Conservation (phyloP, 495 filamentous ascomycete species). For the Paragyromitra xinjiangensis region DNA sequence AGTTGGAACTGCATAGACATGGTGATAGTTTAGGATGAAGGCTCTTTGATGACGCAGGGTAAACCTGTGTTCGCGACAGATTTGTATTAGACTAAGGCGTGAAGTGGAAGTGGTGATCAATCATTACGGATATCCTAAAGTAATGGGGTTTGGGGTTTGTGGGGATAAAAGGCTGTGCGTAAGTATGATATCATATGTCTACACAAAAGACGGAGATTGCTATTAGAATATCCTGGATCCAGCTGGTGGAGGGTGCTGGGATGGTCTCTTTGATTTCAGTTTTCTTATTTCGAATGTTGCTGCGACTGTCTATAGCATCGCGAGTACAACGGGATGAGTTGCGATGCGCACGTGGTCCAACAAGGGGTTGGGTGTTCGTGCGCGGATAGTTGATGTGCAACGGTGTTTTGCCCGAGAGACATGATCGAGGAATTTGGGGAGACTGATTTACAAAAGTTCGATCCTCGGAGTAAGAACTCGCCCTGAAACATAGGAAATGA, state of each 20-base stretch:
- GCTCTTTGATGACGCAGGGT: neutral
- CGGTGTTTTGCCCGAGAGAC: neutral
- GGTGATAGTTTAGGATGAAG: neutral
- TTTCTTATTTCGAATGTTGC: neutral
- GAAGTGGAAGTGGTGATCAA: neutral
- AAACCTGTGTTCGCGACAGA: too few species aligned
- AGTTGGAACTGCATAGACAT: neutral
- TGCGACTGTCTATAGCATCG: neutral
- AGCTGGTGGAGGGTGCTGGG: neutral
- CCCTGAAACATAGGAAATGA: neutral
- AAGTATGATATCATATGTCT: conserved; percentile 14
- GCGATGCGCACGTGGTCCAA: neutral
- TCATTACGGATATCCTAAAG: neutral
- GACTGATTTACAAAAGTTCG: neutral
- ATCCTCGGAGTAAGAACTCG: neutral
- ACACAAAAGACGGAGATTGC: neutral
- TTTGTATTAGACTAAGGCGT: neutral
- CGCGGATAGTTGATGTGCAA: neutral
- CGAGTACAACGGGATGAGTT: neutral
- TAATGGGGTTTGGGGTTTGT: neutral
- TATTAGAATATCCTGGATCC: neutral
- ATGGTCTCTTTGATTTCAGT: neutral
- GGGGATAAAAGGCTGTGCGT: neutral
- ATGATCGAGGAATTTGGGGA: neutral
- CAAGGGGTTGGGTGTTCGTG: neutral